phyloP scores from a whole-genome alignment of 129 eudicot genomes.

The Tanacetum coccineum region DNA sequence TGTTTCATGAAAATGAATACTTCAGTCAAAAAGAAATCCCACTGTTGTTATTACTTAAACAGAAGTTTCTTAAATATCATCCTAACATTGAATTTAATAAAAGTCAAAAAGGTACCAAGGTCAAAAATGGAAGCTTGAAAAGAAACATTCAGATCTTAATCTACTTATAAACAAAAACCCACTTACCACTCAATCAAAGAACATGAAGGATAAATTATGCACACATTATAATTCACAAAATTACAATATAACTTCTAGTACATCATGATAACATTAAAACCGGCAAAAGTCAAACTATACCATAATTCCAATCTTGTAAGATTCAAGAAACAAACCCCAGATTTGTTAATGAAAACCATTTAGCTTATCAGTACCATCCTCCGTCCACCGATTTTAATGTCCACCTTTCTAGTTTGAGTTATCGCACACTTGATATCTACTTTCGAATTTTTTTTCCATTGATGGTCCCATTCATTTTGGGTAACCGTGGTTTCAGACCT shows the following conservation, averaged over 20 bases:
- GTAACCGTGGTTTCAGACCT: too few species aligned
- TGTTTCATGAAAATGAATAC: constrained; percentile 29
- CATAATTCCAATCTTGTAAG: constrained; percentile 11
- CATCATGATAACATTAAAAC: not conserved
- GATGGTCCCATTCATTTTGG: too few species aligned
- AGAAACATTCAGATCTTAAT: constrained; percentile 26
- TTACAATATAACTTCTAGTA: too few species aligned
- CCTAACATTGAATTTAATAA: constrained; percentile 2
- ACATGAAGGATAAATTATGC: not conserved
- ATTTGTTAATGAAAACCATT: constrained; percentile 2
- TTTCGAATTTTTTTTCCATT: too few species aligned
- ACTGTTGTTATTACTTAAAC: not conserved
- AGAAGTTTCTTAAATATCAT: constrained; percentile 16
- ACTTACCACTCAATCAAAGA: not conserved
- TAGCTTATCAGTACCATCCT: not conserved
- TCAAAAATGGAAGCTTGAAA: constrained; percentile 30
- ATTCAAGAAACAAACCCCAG: constrained; percentile 23
- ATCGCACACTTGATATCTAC: too few species aligned
- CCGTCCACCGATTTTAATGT: too few species aligned
- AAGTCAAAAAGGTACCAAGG: constrained; percentile 24
- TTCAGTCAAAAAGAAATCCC: constrained; percentile 12
- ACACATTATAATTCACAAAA: constrained; percentile 8
- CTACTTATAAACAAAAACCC: not conserved
- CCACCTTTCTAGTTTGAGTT: too few species aligned
- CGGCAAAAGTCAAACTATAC: constrained; percentile 24